These are phyloP conservation scores for Saturnispora serradocipensis DNA, from an alignment of 805 yeast genomes.

Conservation along the genomic window DNA sequence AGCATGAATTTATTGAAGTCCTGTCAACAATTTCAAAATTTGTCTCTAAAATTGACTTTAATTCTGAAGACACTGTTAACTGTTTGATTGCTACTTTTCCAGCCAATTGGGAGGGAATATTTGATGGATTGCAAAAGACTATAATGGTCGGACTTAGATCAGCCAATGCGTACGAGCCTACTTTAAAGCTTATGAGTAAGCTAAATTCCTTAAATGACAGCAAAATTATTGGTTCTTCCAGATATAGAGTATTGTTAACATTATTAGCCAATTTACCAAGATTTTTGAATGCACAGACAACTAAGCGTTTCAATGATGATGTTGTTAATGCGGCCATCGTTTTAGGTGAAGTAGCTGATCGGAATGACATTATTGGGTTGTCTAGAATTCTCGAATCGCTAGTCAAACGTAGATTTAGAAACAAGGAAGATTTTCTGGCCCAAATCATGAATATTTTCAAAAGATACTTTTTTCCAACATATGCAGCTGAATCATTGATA, in stretches of 20 bases:
- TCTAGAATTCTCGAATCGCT: conserved; percentile 69
- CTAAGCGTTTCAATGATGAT: conserved; percentile 40
- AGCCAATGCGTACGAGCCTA: conserved; percentile 65
- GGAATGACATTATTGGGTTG: conserved; percentile 42
- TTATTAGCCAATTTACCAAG: conserved; percentile 76
- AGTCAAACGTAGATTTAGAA: conserved; percentile 70
- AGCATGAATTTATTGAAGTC: conserved; percentile 85
- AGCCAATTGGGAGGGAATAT: conserved; percentile 89
- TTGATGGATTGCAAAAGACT: conserved; percentile 76
- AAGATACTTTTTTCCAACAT: conserved; percentile 59
- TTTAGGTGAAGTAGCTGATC: conserved; percentile 52
- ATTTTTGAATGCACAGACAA: conserved; percentile 71
- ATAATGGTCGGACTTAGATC: conserved; percentile 81
- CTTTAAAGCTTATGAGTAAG: conserved; percentile 64
- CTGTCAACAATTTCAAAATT: conserved; percentile 75
- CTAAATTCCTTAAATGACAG: conserved; percentile 59
- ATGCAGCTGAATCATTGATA: conserved; percentile 65
- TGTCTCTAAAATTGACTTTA: conserved; percentile 77
- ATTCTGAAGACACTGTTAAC: conserved; percentile 75
- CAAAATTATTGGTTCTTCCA: conserved; percentile 67
- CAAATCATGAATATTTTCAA: conserved; percentile 71
- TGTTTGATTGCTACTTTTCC: conserved; percentile 84
- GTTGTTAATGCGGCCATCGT: conserved; percentile 44
- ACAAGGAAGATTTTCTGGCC: conserved; percentile 80
- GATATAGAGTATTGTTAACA: conserved; percentile 60